A percentile compares a stretch with the other conserved stretches of the same genome.
Evolutionary conservation across 495 filamentous ascomycete species (phyloP).

Genomic region (Penicillium cataractarum): DNA sequence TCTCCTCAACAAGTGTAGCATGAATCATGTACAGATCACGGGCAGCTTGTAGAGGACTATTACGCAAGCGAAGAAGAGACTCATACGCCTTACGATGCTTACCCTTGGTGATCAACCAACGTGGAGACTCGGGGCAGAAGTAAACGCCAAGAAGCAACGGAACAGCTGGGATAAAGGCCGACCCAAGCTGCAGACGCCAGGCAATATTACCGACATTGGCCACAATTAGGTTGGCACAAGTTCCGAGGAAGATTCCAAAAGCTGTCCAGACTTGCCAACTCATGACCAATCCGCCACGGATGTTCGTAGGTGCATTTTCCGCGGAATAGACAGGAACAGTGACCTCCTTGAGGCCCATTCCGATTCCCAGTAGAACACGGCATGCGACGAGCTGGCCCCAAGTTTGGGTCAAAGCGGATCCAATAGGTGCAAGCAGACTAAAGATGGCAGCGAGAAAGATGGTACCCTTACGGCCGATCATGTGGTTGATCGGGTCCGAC

Average conservation of each 20-base stretch:
- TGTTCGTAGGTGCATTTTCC: conserved; percentile 72
- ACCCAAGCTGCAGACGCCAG: conserved; percentile 80
- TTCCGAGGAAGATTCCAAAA: conserved; percentile 77
- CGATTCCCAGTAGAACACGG: conserved; percentile 70
- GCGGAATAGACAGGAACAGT: conserved; percentile 75
- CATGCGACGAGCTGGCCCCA: conserved; percentile 66
- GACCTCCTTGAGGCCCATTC: conserved; percentile 64
- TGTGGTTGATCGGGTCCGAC: conserved; percentile 70
- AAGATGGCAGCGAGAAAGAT: conserved; percentile 71
- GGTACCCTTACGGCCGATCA: conserved; percentile 65
- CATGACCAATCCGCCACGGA: conserved; percentile 84
- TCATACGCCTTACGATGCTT: conserved; percentile 63
- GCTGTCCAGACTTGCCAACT: conserved; percentile 86
- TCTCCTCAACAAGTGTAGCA: conserved; percentile 52
- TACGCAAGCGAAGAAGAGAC: conserved; percentile 63
- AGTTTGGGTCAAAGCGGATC: conserved; percentile 63
- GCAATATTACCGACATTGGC: conserved; percentile 55
- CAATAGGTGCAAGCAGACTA: conserved; percentile 63
- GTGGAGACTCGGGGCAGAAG: conserved; percentile 60
- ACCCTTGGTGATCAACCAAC: conserved; percentile 68
- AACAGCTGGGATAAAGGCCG: conserved; percentile 76
- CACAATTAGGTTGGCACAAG: conserved; percentile 71
- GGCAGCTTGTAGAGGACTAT: conserved; percentile 69
- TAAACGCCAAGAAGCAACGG: conserved; percentile 67
- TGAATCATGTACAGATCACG: conserved; percentile 79